phyloP scores from a whole-genome alignment of 768 basidiomycete genomes.

The Xanthoconium stramineum region DNA sequence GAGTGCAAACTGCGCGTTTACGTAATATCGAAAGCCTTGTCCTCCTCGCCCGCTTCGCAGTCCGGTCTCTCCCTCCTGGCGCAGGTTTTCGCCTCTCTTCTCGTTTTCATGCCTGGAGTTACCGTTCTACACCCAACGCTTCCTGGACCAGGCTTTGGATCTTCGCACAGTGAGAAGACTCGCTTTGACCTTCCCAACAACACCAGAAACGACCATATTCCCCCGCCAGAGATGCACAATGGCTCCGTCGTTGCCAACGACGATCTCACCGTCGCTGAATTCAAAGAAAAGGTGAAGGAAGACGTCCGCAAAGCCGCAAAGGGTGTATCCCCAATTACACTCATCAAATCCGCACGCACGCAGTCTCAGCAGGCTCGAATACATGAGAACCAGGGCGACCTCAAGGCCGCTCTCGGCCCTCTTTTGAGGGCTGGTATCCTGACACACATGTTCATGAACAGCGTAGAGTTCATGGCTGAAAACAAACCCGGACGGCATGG shows the following conservation, averaged over 20 bases:
- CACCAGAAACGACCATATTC: slow-evolving; percentile 15
- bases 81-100: not conserved
- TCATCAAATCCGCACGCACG: slow-evolving; percentile 60
- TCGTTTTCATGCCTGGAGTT: slow-evolving; percentile 41
- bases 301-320: slow-evolving; percentile 49
- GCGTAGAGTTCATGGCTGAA: slow-evolving; percentile 52
- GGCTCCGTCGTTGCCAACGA: slow-evolving; percentile 26
- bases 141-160: slow-evolving; percentile 30
- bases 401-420: slow-evolving; percentile 56
- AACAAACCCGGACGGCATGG: slow-evolving; percentile 49
- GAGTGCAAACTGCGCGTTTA: slow-evolving; percentile 25
- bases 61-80: slow-evolving; percentile 11
- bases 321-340: slow-evolving; percentile 55
- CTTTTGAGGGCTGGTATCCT: slow-evolving; percentile 62
- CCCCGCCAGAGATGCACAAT: slow-evolving; percentile 39
- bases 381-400: slow-evolving; percentile 54
- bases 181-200: slow-evolving; percentile 11
- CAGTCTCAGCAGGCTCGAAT: slow-evolving; percentile 54
- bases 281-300: slow-evolving; percentile 46
- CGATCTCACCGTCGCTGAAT: slow-evolving; percentile 40
- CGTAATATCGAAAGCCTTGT: slow-evolving; percentile 14
- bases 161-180: slow-evolving; percentile 25
- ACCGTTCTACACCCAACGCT: slow-evolving; percentile 38
- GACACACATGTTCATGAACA: slow-evolving; percentile 55
- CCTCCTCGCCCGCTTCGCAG: slow-evolving; percentile 9